Conservation (phyloP, 2,329 filamentous ascomycete species). For the Verticillium zaregamsianum region DNA sequence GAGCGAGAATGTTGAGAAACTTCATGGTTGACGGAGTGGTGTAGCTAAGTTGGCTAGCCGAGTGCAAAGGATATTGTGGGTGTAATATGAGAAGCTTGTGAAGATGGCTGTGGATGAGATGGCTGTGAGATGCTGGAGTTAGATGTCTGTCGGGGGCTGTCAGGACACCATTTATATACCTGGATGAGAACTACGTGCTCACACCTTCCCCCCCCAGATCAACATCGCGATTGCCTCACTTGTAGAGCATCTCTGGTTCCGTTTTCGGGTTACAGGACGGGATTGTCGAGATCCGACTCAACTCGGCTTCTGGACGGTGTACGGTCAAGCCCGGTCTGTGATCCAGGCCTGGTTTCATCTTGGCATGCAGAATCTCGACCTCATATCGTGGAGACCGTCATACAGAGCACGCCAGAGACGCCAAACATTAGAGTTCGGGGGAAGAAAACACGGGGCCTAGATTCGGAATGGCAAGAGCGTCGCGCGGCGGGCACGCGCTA, state of each 20-base stretch:
- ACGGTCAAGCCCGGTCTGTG: background rate
- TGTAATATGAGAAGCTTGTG: background rate
- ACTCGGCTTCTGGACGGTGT: background rate
- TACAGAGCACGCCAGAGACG: background rate
- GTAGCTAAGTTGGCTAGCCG: too few species aligned
- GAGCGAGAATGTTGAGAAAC: background rate
- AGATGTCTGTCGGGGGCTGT: too few species aligned
- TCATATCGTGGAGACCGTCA: background rate
- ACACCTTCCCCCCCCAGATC: background rate
- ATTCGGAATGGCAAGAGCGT: background rate
- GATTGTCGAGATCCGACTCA: background rate
- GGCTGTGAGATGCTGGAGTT: too few species aligned
- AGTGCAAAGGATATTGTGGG: background rate
- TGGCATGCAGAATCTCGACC: background rate
- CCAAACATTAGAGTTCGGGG: background rate
- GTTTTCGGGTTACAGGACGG: background rate
- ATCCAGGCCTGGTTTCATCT: background rate
- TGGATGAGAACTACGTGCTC: background rate
- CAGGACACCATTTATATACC: too few species aligned
- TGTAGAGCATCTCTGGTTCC: background rate
- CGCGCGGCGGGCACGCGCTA: background rate
- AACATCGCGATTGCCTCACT: background rate
- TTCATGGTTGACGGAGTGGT: background rate
- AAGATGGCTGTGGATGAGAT: background rate
- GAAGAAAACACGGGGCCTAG: background rate